Evolutionary conservation across 352 stramenopile species (phyloP).

Genomic region (Globisporangium alternatum): DNA sequence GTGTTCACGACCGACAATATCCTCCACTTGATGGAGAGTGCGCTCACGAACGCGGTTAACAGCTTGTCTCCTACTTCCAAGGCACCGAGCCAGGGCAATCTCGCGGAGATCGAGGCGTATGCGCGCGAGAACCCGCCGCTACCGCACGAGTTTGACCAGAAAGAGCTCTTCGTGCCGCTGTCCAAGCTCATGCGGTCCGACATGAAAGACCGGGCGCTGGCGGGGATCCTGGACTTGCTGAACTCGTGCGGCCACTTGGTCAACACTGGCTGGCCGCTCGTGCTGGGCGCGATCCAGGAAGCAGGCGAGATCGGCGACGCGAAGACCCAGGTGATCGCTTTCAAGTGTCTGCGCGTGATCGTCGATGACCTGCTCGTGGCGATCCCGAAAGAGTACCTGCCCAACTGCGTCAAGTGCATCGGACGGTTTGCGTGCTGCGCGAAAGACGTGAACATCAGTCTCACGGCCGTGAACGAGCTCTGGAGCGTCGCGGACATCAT

Average conservation of each 20-base stretch:
- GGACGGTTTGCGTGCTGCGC: constrained; percentile 90
- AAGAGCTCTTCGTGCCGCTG: constrained; percentile 65
- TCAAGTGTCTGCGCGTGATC: constrained; percentile 96
- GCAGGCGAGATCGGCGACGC: constrained; percentile 59
- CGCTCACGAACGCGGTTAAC: constrained; percentile 60
- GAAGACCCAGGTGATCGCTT: constrained; percentile 85
- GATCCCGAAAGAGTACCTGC: constrained; percentile 67
- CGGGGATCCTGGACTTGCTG: constrained; percentile 72
- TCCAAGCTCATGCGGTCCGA: constrained; percentile 61
- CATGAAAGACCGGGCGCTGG: constrained; percentile 72
- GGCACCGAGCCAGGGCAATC: constrained; percentile 33
- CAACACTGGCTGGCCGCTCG: constrained; percentile 60
- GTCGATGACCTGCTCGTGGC: constrained; percentile 95
- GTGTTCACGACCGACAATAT: constrained; percentile 75
- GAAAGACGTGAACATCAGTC: constrained; percentile 97
- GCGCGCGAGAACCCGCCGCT: constrained; percentile 24
- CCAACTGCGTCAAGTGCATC: constrained; percentile 90
- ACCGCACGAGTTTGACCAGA: constrained; percentile 63
- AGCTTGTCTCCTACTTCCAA: constrained; percentile 51
- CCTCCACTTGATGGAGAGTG: constrained; percentile 76
- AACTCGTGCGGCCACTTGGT: constrained; percentile 77
- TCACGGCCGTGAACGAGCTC: constrained; percentile 96
- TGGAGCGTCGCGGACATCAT: constrained; percentile 93
- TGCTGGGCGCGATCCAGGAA: constrained; percentile 66
- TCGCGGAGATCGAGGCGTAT: constrained; percentile 47